A percentile compares a stretch with the other conserved stretches of the same genome.
phyloP scores from a whole-genome alignment of 352 stramenopile genomes.

The Thalassiosira allenii region DNA sequence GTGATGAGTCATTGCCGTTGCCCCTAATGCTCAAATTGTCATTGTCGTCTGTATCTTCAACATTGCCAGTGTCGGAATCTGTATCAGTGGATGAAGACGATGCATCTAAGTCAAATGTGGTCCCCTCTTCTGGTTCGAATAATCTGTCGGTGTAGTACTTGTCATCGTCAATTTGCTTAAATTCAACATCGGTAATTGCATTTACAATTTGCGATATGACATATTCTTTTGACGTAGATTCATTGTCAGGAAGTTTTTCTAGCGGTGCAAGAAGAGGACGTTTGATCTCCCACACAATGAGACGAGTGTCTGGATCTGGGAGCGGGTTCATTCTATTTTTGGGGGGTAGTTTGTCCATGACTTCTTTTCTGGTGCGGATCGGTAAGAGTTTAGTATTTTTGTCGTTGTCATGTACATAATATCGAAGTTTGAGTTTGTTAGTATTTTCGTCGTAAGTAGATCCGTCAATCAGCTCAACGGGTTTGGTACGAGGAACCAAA shows the following conservation, averaged over 20 bases:
- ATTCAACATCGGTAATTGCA: too few species aligned
- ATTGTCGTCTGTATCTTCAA: too few species aligned
- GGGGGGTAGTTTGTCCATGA: slow-evolving; percentile 3
- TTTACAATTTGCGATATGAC: slow-evolving; percentile 8
- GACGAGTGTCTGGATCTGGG: slow-evolving; percentile 1
- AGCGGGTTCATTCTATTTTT: slow-evolving; percentile 3
- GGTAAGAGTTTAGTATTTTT: slow-evolving; percentile 16
- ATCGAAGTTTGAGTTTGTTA: neutral
- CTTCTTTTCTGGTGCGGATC: slow-evolving; percentile 6
- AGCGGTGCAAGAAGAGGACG: slow-evolving; percentile 6
- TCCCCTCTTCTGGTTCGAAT: too few species aligned
- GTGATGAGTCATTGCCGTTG: too few species aligned
- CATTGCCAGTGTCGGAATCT: too few species aligned
- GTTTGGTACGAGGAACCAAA: slow-evolving; percentile 18
- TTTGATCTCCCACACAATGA: slow-evolving; percentile 35
- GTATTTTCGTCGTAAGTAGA: neutral
- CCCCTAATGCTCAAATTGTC: too few species aligned
- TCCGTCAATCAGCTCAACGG: slow-evolving; percentile 27
- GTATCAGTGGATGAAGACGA: too few species aligned
- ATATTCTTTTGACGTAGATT: slow-evolving; percentile 21
- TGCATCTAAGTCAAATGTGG: too few species aligned
- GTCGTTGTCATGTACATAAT: neutral
- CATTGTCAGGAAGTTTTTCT: neutral
- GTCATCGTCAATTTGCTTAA: too few species aligned
- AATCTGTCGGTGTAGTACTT: too few species aligned